phyloP scores from a whole-genome alignment of 2,329 filamentous ascomycete genomes.

The Ophiostoma tasmaniense region DNA sequence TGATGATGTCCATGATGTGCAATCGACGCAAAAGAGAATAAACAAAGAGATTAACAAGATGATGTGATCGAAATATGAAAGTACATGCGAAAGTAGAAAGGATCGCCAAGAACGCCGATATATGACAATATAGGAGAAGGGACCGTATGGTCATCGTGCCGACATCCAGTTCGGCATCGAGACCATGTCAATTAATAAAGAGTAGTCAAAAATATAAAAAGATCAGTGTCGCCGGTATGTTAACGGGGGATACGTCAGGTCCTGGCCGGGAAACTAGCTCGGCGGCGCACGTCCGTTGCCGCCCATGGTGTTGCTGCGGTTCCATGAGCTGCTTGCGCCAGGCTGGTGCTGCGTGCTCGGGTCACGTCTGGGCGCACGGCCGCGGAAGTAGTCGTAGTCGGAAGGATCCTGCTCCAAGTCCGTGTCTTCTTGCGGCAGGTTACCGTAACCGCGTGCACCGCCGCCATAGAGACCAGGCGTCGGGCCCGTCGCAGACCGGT shows the following conservation, averaged over 20 bases:
- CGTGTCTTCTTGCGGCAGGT: conserved; percentile 46
- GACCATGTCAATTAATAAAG: neutral
- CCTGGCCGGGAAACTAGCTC: conserved; percentile 19
- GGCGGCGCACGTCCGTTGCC: conserved; percentile 12
- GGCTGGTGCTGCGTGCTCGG: conserved; percentile 10
- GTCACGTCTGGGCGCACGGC: conserved; percentile 23
- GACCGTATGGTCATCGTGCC: conserved; percentile 3
- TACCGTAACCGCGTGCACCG: conserved; percentile 51
- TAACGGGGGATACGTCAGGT: neutral
- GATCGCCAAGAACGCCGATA: conserved; percentile 2
- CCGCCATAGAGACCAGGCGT: conserved; percentile 46
- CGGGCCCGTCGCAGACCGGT: conserved; percentile 19
- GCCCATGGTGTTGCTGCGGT: conserved; percentile 14
- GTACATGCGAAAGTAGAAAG: neutral
- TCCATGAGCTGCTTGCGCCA: conserved; percentile 11
- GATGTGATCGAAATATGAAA: neutral
- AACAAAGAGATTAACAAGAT: neutral
- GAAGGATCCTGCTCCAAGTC: conserved; percentile 34
- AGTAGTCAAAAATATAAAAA: neutral
- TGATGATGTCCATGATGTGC: neutral
- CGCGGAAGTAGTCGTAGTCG: conserved; percentile 51
- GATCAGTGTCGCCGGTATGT: neutral
- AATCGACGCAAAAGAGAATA: neutral
- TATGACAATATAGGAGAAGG: neutral
- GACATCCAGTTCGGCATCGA: conserved; percentile 15